phyloP scores from a whole-genome alignment of 441 rosid genomes.

The Mallotus japonicus region DNA sequence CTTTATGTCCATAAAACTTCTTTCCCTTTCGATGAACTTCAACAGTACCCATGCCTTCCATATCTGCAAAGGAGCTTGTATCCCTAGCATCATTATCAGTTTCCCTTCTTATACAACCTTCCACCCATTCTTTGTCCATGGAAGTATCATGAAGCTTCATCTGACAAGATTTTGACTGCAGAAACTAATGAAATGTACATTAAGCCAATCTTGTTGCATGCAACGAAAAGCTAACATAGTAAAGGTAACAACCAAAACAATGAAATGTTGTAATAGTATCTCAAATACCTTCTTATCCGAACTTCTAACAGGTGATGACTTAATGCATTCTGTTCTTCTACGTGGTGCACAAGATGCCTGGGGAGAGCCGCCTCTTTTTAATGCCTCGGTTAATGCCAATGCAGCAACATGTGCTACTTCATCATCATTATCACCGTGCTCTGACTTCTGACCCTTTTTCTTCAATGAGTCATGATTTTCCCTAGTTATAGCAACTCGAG shows the following conservation, averaged over 20 bases:
- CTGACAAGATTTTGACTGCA: slow-evolving; percentile 42
- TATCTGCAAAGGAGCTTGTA: slow-evolving; percentile 41
- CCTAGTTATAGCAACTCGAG: slow-evolving; percentile 72
- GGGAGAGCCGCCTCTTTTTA: slow-evolving; percentile 59
- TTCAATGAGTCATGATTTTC: slow-evolving; percentile 41
- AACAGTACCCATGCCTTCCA: slow-evolving; percentile 62
- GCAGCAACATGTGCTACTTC: slow-evolving; percentile 66
- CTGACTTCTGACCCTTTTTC: slow-evolving; percentile 51
- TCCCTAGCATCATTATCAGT: slow-evolving; percentile 43
- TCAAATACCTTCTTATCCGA: slow-evolving; percentile 59
- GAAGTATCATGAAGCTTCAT: slow-evolving; percentile 42
- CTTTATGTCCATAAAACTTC: slow-evolving; percentile 48
- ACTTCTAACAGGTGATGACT: slow-evolving; percentile 49
- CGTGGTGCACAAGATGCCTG: slow-evolving; percentile 45
- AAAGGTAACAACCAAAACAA: slow-evolving; percentile 2
- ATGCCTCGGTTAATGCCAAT: slow-evolving; percentile 62
- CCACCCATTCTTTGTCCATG: slow-evolving; percentile 38
- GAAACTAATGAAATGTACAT: slow-evolving; percentile 33
- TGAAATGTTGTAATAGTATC: slow-evolving; percentile 3
- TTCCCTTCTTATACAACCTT: slow-evolving; percentile 42
- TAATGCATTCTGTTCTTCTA: slow-evolving; percentile 37
- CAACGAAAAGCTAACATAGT: slow-evolving; percentile 9
- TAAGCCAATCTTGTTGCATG: not conserved
- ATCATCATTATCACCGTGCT: slow-evolving; percentile 47
- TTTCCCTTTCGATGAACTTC: slow-evolving; percentile 60